These are phyloP conservation scores for Venturia asperata DNA, from an alignment of 2,329 filamentous ascomycete species.

Conservation along the genomic window DNA sequence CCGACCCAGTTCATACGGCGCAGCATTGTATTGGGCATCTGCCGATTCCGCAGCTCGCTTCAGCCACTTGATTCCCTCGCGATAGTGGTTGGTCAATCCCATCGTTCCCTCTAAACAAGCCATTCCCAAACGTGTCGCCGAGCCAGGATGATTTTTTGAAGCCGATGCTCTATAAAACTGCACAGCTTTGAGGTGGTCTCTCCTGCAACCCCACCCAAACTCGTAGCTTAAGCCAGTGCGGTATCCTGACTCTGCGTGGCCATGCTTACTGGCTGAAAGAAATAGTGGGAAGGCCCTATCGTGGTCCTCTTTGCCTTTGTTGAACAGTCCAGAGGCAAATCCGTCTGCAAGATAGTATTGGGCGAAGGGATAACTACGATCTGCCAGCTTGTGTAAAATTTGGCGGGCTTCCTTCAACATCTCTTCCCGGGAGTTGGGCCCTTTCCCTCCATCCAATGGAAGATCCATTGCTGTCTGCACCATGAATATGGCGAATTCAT, in stretches of 20 bases:
- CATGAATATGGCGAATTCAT: constrained; percentile 93
- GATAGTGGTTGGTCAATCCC: constrained; percentile 72
- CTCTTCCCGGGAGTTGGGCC: constrained; percentile 43
- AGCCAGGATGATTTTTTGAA: constrained; percentile 89
- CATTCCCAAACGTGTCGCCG: constrained; percentile 84
- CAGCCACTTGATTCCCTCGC: constrained; percentile 92
- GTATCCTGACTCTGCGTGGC: constrained; percentile 92
- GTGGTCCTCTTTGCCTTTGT: constrained; percentile 87
- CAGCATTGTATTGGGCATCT: constrained; percentile 84
- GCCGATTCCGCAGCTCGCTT: constrained; percentile 87
- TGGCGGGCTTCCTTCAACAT: constrained; percentile 79
- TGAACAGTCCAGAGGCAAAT: constrained; percentile 89
- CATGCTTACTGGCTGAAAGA: constrained; percentile 88
- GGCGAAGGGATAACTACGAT: constrained; percentile 88
- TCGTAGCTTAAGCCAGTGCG: constrained; percentile 92
- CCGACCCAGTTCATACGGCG: constrained; percentile 81
- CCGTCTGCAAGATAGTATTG: constrained; percentile 97
- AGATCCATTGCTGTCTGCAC: constrained; percentile 71
- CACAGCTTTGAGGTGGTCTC: constrained; percentile 83
- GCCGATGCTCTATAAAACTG: constrained; percentile 88
- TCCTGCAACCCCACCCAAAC: constrained; percentile 92
- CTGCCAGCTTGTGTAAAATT: constrained; percentile 79
- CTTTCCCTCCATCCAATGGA: constrained; percentile 24
- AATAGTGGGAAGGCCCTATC: constrained; percentile 90
- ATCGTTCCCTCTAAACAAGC: constrained; percentile 87